Percentiles rank a stretch among this genome's conserved stretches.
Evolutionary conservation across 345 rosid genomes (phyloP).

Genomic region (Passiflora organensis): DNA sequence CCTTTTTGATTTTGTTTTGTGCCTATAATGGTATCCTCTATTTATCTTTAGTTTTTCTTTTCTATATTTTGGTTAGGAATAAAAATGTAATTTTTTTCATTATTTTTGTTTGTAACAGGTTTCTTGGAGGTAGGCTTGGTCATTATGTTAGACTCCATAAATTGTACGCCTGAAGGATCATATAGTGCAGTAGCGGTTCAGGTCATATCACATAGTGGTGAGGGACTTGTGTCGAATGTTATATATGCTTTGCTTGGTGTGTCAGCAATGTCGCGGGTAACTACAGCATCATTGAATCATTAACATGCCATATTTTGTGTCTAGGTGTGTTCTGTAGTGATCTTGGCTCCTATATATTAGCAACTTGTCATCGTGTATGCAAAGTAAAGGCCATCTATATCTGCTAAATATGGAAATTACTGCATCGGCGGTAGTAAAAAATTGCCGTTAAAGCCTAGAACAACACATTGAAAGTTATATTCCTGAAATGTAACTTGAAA

Average conservation of each 20-base stretch:
- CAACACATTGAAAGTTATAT: too few relatives aligned
- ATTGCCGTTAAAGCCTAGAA: too few relatives aligned
- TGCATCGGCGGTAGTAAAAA: too few relatives aligned
- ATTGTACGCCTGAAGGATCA: conserved; percentile 57
- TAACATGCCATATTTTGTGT: too few relatives aligned
- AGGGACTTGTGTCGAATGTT: conserved; percentile 83
- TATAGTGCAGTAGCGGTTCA: conserved; percentile 59
- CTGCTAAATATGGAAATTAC: too few relatives aligned
- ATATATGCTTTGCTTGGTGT: conserved; percentile 93
- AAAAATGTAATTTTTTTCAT: background rate
- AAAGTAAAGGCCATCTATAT: too few relatives aligned
- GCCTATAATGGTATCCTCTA: background rate
- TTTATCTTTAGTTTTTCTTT: background rate
- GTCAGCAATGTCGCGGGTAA: conserved; percentile 98
- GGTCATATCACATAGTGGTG: conserved; percentile 76
- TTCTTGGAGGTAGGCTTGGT: conserved; percentile 70
- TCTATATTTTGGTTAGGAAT: conserved; percentile 1
- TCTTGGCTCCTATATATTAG: too few relatives aligned
- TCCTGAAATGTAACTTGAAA: too few relatives aligned
- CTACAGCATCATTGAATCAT: background rate
- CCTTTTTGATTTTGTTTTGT: too few relatives aligned
- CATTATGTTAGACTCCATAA: conserved; percentile 51
- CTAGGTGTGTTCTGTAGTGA: background rate
- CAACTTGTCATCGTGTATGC: too few relatives aligned
- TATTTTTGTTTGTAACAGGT: conserved; percentile 35